These are phyloP conservation scores for Curvularia lunata DNA, from an alignment of 2,329 filamentous ascomycete species.

Conservation along the genomic window DNA sequence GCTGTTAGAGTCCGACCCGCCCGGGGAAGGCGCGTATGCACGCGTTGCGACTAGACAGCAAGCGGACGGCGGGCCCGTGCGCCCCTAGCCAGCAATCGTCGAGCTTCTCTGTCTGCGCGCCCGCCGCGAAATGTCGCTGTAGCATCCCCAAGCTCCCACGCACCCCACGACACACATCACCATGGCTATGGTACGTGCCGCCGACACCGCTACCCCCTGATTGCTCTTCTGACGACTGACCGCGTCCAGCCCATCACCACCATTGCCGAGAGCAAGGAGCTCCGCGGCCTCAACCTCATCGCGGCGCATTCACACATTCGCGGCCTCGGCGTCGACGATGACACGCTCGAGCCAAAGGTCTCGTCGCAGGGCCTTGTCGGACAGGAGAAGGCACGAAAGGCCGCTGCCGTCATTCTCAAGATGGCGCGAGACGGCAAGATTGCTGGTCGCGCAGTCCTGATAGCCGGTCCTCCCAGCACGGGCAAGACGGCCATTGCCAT, in stretches of 20 bases:
- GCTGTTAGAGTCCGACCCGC: no score
- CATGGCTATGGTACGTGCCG: conserved; percentile 44
- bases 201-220: no score
- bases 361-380: conserved; percentile 93
- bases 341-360: conserved; percentile 84
- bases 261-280: conserved; percentile 93
- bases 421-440: conserved; percentile 99
- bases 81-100: neutral
- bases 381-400: conserved; percentile 95
- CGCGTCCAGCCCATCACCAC: conserved; percentile 66
- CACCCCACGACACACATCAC: conserved; percentile 16
- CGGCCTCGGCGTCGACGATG: conserved; percentile 89
- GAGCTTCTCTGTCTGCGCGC: conserved; percentile 24
- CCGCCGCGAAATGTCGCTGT: conserved; percentile 28
- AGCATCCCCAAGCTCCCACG: conserved; percentile 9
- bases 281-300: conserved; percentile 95
- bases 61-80: conserved; percentile 12
- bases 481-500: conserved; percentile 99
- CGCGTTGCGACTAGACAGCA: neutral
- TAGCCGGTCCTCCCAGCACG: conserved; percentile 94
- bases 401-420: conserved; percentile 92
- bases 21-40: neutral
- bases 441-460: conserved; percentile 90
- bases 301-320: conserved; percentile 98
- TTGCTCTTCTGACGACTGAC: conserved; percentile 20